Evolutionary conservation across 306 rosid genomes (phyloP).

Genomic region (Echinosophora koreensis): DNA sequence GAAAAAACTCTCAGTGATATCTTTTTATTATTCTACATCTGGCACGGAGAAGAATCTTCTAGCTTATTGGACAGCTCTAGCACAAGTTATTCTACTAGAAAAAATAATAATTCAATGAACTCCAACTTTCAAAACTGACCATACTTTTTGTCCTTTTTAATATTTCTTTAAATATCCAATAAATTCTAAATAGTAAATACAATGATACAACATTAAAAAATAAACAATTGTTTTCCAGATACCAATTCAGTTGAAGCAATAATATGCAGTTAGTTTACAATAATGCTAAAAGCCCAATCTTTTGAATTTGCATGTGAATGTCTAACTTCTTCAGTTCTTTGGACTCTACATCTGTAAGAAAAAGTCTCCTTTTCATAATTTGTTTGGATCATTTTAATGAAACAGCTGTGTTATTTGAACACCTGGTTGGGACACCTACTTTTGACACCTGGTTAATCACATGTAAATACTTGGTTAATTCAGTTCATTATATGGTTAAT

Average conservation of each 20-base stretch:
- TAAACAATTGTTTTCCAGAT: background rate
- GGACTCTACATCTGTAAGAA: background rate
- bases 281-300: background rate
- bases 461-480: too few species aligned
- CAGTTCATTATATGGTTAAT: too few species aligned
- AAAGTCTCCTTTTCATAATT: background rate
- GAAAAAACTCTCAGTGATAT: slow-evolving; percentile 37
- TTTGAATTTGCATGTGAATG: background rate
- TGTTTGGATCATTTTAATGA: background rate
- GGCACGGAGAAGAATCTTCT: background rate
- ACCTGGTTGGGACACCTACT: too few species aligned
- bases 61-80: background rate
- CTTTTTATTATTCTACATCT: slow-evolving; percentile 28
- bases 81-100: background rate
- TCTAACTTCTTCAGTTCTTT: background rate
- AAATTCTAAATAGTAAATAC: background rate
- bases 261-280: background rate
- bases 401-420: too few species aligned
- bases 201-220: background rate
- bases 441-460: too few species aligned
- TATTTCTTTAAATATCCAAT: background rate
- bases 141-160: background rate
- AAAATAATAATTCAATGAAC: background rate
- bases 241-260: background rate
- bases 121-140: background rate